These are phyloP conservation scores for Inga oerstediana DNA, from an alignment of 306 rosid species.

Conservation along the genomic window DNA sequence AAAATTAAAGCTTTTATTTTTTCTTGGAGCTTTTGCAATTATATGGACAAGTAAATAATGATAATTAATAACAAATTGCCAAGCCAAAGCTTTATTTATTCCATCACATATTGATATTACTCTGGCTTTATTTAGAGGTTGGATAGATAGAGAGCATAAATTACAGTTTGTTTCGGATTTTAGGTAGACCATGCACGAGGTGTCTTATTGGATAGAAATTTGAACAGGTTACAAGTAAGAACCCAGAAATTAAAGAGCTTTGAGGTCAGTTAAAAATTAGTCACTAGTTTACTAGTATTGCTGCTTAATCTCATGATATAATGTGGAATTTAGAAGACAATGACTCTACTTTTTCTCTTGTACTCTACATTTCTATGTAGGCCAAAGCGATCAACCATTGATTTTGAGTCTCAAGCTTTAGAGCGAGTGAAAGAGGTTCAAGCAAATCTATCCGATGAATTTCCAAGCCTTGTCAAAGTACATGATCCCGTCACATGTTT, in stretches of 20 bases:
- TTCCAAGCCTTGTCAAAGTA: slow-evolving; percentile 47
- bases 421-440: slow-evolving; percentile 47
- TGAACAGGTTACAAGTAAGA: slow-evolving; percentile 22
- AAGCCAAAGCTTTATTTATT: too few species aligned
- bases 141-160: too few species aligned
- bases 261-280: slow-evolving; percentile 35
- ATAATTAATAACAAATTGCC: not conserved
- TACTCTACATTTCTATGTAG: not conserved
- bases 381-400: slow-evolving; percentile 24
- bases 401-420: slow-evolving; percentile 18
- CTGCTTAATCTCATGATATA: not conserved
- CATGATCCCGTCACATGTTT: slow-evolving; percentile 58
- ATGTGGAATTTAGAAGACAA: not conserved
- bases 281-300: not conserved
- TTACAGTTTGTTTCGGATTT: too few species aligned
- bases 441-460: slow-evolving; percentile 38
- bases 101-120: not conserved
- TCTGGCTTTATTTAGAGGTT: not conserved
- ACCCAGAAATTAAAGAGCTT: slow-evolving; percentile 1
- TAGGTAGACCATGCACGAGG: not conserved
- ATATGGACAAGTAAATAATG: too few species aligned
- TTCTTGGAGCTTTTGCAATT: not conserved
- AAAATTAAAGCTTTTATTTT: not conserved
- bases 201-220: not conserved
- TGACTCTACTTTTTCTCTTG: not conserved